Evolutionary conservation across 306 rosid genomes (phyloP).

Genomic region (Inga laurina): DNA sequence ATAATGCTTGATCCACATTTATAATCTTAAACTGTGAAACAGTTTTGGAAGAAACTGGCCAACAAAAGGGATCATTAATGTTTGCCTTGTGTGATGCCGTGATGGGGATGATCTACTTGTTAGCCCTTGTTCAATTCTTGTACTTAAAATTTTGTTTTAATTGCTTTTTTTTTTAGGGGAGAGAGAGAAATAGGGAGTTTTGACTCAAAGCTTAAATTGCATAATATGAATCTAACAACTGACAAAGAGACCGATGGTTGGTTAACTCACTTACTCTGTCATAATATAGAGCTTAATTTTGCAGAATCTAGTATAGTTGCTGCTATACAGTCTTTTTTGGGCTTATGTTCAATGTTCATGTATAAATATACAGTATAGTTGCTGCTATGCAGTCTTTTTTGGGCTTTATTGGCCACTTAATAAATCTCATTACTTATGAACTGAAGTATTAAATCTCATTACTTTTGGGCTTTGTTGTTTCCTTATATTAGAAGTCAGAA

Average conservation of each 20-base stretch:
- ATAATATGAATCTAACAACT: constrained; percentile 17
- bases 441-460: too few relatives aligned
- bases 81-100: not conserved
- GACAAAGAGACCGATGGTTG: not conserved
- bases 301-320: too few relatives aligned
- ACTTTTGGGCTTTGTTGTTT: too few relatives aligned
- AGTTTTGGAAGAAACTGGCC: not conserved
- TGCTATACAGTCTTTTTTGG: too few relatives aligned
- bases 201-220: not conserved
- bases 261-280: too few relatives aligned
- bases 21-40: not conserved
- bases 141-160: not conserved
- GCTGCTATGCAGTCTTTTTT: too few relatives aligned
- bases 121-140: not conserved
- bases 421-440: too few relatives aligned
- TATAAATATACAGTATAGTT: too few relatives aligned
- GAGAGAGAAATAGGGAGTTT: not conserved
- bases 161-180: not conserved
- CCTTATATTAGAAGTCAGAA: too few relatives aligned
- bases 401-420: too few relatives aligned
- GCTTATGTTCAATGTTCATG: too few relatives aligned
- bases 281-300: too few relatives aligned
- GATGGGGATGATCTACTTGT: not conserved
- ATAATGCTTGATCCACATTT: not conserved
- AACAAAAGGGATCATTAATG: not conserved